Conservation (phyloP, 805 yeast species). For the Hanseniaspora lindneri region DNA sequence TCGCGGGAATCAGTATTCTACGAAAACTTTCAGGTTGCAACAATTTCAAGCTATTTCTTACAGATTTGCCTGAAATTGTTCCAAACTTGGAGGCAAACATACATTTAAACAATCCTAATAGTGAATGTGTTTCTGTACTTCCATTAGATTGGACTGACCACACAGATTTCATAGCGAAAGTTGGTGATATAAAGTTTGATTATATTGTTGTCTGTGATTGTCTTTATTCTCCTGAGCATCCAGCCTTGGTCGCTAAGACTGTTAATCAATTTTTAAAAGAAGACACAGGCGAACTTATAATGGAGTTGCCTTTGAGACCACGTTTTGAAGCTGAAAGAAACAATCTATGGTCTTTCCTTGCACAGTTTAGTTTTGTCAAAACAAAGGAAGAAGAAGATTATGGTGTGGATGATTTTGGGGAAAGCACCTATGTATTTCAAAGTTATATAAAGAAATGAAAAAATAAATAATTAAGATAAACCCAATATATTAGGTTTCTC, state of each 20-base stretch:
- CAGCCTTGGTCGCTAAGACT: slow-evolving; percentile 56
- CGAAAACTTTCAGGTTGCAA: slow-evolving; percentile 16
- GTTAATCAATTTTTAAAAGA: slow-evolving; percentile 37
- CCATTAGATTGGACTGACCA: slow-evolving; percentile 76
- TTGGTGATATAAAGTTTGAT: slow-evolving; percentile 33
- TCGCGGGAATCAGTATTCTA: slow-evolving; percentile 63
- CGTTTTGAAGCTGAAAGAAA: slow-evolving; percentile 56
- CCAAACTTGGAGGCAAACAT: slow-evolving; percentile 55
- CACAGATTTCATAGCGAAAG: slow-evolving; percentile 26
- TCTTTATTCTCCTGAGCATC: slow-evolving; percentile 73
- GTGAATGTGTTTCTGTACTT: slow-evolving; percentile 29
- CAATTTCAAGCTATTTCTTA: slow-evolving; percentile 39
- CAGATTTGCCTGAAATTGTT: slow-evolving; percentile 72
- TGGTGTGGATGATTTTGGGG: slow-evolving; percentile 83
- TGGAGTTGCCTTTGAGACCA: slow-evolving; percentile 67
- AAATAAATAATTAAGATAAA: not conserved
- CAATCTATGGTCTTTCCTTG: slow-evolving; percentile 45
- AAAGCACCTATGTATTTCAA: slow-evolving; percentile 35
- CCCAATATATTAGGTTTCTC: too few relatives aligned
- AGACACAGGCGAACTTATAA: slow-evolving; percentile 33
- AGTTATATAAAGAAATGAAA: not conserved
- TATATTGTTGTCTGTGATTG: slow-evolving; percentile 77
- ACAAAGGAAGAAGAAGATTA: slow-evolving; percentile 36
- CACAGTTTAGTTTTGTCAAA: slow-evolving; percentile 25
- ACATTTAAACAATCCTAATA: slow-evolving; percentile 22